phyloP scores from a whole-genome alignment of 2,329 filamentous ascomycete species.

The Fusarium gaditjirri region DNA sequence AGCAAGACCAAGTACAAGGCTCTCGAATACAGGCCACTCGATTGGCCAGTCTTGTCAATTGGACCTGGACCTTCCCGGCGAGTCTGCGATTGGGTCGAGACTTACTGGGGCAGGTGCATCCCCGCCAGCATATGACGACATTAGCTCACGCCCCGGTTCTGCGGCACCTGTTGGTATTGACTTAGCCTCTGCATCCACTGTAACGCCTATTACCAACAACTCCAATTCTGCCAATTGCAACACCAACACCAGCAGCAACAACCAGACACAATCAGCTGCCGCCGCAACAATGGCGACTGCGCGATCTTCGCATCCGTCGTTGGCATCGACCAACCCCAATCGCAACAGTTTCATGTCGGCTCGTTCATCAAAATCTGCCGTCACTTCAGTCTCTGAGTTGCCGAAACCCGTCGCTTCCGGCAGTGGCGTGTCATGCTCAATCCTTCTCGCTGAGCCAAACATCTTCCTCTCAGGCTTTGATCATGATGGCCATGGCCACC shows the following conservation, averaged over 20 bases:
- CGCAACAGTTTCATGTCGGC: slow-evolving; percentile 63
- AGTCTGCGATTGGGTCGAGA: slow-evolving; percentile 28
- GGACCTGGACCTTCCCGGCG: slow-evolving; percentile 34
- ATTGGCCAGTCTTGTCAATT: slow-evolving; percentile 23
- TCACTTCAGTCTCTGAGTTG: slow-evolving; percentile 65
- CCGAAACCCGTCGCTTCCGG: slow-evolving; percentile 82
- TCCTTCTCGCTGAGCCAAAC: slow-evolving; percentile 81
- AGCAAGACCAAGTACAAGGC: slow-evolving; percentile 1
- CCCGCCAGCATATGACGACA: slow-evolving; percentile 49
- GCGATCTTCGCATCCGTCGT: slow-evolving; percentile 31
- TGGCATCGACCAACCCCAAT: slow-evolving; percentile 46
- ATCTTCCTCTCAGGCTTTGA: slow-evolving; percentile 84
- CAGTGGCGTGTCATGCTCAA: slow-evolving; percentile 78
- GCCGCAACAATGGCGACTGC: slow-evolving; percentile 40
- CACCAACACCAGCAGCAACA: slow-evolving; percentile 21
- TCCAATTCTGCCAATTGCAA: slow-evolving; percentile 28
- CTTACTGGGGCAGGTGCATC: slow-evolving; percentile 36
- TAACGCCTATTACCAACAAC: slow-evolving; percentile 28
- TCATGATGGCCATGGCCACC: slow-evolving; percentile 67
- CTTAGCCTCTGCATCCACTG: slow-evolving; percentile 39
- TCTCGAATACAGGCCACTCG: slow-evolving; percentile 12
- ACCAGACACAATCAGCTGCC: slow-evolving; percentile 29
- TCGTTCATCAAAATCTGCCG: slow-evolving; percentile 61
- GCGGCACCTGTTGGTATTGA: slow-evolving; percentile 34
- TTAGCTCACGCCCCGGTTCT: slow-evolving; percentile 29